Conservation (phyloP, 139 green algal species). For the Mychonastes homosphaera region DNA sequence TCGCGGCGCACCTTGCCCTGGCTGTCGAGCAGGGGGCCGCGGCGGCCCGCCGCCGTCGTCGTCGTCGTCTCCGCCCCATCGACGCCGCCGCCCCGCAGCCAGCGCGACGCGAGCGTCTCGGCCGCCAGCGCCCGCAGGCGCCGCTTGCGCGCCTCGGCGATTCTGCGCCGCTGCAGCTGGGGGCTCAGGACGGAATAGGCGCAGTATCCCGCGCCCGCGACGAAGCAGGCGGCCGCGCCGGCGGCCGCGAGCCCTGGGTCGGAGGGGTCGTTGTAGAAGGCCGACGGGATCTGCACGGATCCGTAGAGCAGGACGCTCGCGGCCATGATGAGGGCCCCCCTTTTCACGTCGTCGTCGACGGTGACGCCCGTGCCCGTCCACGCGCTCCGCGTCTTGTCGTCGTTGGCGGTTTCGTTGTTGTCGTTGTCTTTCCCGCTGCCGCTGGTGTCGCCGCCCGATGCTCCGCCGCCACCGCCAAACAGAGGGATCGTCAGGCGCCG, state of each 20-base stretch:
- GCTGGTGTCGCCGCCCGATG: too few species aligned
- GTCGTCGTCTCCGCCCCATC: not conserved
- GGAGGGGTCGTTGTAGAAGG: too few species aligned
- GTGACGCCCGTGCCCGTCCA: constrained; percentile 26
- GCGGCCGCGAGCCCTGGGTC: too few species aligned
- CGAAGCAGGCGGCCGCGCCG: too few species aligned
- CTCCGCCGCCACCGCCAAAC: too few species aligned
- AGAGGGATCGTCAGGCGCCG: constrained; percentile 40
- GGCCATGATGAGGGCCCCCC: constrained; percentile 37
- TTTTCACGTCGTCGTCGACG: constrained; percentile 29
- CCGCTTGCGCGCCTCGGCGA: constrained; percentile 27
- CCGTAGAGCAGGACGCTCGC: constrained; percentile 26
- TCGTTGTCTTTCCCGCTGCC: too few species aligned
- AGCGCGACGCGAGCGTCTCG: not conserved
- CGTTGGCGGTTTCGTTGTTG: too few species aligned
- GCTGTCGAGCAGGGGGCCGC: constrained; percentile 14
- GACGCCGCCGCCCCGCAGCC: not conserved
- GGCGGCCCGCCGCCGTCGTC: constrained; percentile 3
- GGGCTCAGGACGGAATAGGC: constrained; percentile 39
- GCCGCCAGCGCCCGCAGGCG: not conserved
- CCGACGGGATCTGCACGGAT: constrained; percentile 33
- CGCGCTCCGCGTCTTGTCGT: too few species aligned
- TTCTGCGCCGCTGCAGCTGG: constrained; percentile 39
- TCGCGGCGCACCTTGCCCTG: constrained; percentile 1
- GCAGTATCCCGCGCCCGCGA: too few species aligned